Base-by-base conservation (phyloP, 2,329 filamentous ascomycete species). In the Purpureocillium takamizusanense region DNA sequence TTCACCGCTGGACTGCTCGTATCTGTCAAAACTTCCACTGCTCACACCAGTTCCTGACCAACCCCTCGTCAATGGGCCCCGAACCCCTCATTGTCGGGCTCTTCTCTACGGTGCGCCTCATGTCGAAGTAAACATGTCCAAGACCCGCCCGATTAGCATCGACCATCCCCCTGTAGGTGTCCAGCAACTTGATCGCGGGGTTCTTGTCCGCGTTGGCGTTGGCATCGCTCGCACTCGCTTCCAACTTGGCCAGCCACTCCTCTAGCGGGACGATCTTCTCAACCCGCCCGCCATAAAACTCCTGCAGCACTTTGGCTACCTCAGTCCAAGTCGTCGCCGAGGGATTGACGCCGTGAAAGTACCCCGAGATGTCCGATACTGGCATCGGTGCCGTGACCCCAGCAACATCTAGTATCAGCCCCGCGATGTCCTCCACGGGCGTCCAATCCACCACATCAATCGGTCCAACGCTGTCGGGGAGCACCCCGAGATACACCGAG, bases 271-370 rank as follows among this genome's bases (percentile, higher is more conserved):
- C 62, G 4, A 65, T 42, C 44, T 58, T 52, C 27, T 25, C 21
- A 25, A 68, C 62, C 12, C 58, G 49, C 2, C 53, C 53, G 8
- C 60, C 56, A 42, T 69, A 69, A 45, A 61, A 62, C 4, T 56
- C 50, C 42, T 62, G 54, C 11, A 75, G 52, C 0, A 61, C 57
- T 0, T 56, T 52, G 3, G 59, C 60, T 3, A 76, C 54, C 1
- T 55, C 43, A 2, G 34, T 18, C 72, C 70, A 76, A 1, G 51
- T 39, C 1, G 58, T 58, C 3, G 47, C 46, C 1, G 41, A 44
- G 0, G 70, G 70, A 46, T 76, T 76, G 31, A 70, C 62, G 28
- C 64, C 61, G 49, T 74, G 69, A 53, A 67, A 75, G 41, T 66
- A 66, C 1, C 62, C 61, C 17, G 42, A 44, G 17, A 62, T 53